phyloP scores from a whole-genome alignment of 2,329 filamentous ascomycete genomes.

The Colletotrichum echinochloae region DNA sequence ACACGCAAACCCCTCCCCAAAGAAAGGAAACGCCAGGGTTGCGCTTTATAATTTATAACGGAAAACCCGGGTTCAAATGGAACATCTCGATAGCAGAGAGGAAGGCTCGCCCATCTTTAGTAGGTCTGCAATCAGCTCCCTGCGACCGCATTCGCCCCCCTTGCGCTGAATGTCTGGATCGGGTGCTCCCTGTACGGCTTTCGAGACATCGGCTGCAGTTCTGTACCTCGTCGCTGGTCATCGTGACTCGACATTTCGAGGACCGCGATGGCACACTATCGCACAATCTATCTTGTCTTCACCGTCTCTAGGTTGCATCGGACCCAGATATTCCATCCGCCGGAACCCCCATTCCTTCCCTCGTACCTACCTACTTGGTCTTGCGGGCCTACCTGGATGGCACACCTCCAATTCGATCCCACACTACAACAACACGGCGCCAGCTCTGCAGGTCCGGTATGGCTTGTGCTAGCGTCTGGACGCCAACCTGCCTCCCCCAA shows the following conservation, averaged over 20 bases:
- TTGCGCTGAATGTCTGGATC: not conserved
- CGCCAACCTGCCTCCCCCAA: constrained; percentile 18
- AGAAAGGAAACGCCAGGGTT: not conserved
- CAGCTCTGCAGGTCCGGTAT: constrained; percentile 39
- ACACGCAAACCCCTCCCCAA: not conserved
- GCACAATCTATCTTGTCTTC: constrained; percentile 10
- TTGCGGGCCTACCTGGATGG: constrained; percentile 32
- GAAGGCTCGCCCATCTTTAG: no score
- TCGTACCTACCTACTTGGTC: constrained; percentile 11
- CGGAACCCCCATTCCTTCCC: not conserved
- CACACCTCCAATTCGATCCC: constrained; percentile 10
- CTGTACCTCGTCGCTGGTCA: not conserved
- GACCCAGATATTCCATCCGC: constrained; percentile 23
- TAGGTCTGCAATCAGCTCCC: not conserved
- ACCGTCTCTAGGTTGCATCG: constrained; percentile 20
- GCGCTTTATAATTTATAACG: constrained; percentile 16
- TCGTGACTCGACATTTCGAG: constrained; percentile 22
- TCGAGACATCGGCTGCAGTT: not conserved
- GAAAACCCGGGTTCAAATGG: constrained; percentile 9
- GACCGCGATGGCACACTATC: constrained; percentile 31
- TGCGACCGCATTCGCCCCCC: constrained; percentile 10
- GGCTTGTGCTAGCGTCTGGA: constrained; percentile 31
- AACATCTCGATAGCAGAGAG: constrained; percentile 10
- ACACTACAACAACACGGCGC: constrained; percentile 11
- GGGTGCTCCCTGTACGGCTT: not conserved